Percentiles rank a stretch among this genome's conserved stretches.
These are phyloP conservation scores for Marasmius tenuissimus DNA, from an alignment of 1,284 basidiomycete species.

Conservation along the genomic window DNA sequence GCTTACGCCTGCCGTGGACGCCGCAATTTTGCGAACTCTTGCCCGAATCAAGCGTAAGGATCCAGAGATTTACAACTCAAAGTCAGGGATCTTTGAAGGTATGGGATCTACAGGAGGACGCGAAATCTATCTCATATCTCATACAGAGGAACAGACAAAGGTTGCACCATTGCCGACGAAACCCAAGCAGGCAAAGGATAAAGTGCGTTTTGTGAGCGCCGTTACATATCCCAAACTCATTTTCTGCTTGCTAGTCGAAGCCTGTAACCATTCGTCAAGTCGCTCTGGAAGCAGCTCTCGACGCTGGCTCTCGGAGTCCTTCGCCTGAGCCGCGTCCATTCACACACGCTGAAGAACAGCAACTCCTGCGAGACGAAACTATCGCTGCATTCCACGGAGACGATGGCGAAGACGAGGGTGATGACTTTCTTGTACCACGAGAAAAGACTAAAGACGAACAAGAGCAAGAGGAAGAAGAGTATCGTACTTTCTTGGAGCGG, in stretches of 20 bases:
- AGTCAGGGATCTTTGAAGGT: constrained; percentile 78
- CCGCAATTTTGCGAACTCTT: constrained; percentile 91
- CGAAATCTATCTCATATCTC: constrained; percentile 5
- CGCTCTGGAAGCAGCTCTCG: constrained; percentile 55
- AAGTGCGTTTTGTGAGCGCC: constrained; percentile 37
- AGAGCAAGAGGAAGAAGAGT: constrained; percentile 78
- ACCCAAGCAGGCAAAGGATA: constrained; percentile 42
- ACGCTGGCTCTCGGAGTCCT: constrained; percentile 47
- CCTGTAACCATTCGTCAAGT: constrained; percentile 64
- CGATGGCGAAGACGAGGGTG: constrained; percentile 54
- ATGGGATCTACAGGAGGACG: constrained; percentile 20
- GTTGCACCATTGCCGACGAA: constrained; percentile 30
- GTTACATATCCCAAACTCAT: constrained; percentile 1
- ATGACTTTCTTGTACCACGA: constrained; percentile 69
- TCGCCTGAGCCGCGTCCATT: constrained; percentile 50
- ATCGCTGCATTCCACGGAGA: constrained; percentile 73
- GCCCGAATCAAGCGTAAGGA: constrained; percentile 85
- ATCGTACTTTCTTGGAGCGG: constrained; percentile 76
- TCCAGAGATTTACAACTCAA: constrained; percentile 78
- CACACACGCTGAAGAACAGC: constrained; percentile 83
- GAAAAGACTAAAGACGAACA: constrained; percentile 78
- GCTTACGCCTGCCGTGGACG: constrained; percentile 92
- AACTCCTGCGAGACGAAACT: constrained; percentile 76
- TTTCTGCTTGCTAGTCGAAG: constrained; percentile 41
- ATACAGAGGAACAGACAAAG: constrained; percentile 65